Conservation (phyloP, 306 rosid genomes). For the Adenanthera pavonina region DNA sequence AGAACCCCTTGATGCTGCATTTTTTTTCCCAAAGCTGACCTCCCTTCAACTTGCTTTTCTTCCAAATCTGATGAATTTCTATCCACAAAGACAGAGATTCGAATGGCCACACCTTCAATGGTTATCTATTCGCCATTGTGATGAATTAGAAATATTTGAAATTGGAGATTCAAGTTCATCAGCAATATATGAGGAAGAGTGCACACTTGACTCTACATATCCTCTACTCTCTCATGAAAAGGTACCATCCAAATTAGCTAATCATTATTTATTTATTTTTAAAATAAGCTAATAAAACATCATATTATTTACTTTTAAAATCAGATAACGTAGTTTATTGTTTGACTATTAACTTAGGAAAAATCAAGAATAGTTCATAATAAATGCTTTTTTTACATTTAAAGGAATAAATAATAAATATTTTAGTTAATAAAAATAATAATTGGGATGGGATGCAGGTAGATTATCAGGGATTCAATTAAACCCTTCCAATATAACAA, state of each 20-base stretch:
- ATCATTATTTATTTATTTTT: background rate
- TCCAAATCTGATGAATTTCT: background rate
- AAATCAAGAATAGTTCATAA: background rate
- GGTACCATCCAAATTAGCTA: background rate
- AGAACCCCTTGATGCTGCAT: background rate
- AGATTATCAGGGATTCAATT: no score
- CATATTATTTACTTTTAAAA: background rate
- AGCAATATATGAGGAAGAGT: background rate
- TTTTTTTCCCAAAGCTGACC: background rate
- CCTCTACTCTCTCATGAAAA: background rate
- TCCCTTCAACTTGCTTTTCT: background rate
- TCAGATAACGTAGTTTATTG: background rate
- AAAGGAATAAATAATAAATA: background rate
- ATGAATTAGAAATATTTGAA: background rate
- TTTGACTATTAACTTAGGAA: background rate
- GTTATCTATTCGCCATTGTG: accelerated
- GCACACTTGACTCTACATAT: background rate
- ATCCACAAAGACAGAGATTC: background rate
- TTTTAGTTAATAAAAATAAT: background rate
- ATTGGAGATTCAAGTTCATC: background rate
- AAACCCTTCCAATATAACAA: no score
- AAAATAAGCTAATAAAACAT: background rate
- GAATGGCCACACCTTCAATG: background rate
- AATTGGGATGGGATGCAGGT: no score
- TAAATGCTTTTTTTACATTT: background rate